Conservation (phyloP, 306 rosid genomes). For the Dalbergia cultrata region DNA sequence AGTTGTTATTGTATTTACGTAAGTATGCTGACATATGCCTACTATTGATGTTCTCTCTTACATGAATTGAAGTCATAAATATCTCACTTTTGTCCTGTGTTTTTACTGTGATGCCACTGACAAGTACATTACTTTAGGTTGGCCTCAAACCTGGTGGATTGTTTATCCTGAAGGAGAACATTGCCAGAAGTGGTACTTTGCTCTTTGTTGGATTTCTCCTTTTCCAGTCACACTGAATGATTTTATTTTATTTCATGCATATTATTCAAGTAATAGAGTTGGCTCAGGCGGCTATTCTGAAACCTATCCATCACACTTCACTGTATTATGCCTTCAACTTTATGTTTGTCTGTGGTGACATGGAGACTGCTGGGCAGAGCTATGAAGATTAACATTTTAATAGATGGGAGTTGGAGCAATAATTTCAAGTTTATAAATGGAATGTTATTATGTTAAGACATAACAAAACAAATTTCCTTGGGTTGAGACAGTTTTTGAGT, state of each 20-base stretch:
- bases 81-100: neutral
- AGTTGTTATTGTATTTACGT: neutral
- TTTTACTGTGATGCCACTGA: conserved; percentile 43
- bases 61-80: conserved; percentile 15
- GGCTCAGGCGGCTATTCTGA: conserved; percentile 18
- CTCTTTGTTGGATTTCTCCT: conserved; percentile 30
- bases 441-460: neutral
- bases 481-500: neutral
- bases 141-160: conserved; percentile 92
- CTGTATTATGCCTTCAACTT: conserved; percentile 19
- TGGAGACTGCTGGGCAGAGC: neutral
- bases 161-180: conserved; percentile 89
- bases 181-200: conserved; percentile 79
- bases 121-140: conserved; percentile 57
- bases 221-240: conserved; percentile 28
- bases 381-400: neutral
- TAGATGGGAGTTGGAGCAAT: conserved; percentile 8
- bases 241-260: conserved; percentile 30
- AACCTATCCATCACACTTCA: conserved; percentile 16
- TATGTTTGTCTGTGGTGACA: conserved; percentile 19
- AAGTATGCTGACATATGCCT: conserved; percentile 12
- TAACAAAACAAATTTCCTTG: conserved; percentile 10
- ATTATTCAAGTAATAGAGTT: conserved; percentile 28
- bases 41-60: conserved; percentile 9
- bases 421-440: too few species aligned